Evolutionary conservation across 2,329 filamentous ascomycete species (phyloP), one percentile per base, ranked within the genome.

Genomic region (Lasiodiplodia theobromae): DNA sequence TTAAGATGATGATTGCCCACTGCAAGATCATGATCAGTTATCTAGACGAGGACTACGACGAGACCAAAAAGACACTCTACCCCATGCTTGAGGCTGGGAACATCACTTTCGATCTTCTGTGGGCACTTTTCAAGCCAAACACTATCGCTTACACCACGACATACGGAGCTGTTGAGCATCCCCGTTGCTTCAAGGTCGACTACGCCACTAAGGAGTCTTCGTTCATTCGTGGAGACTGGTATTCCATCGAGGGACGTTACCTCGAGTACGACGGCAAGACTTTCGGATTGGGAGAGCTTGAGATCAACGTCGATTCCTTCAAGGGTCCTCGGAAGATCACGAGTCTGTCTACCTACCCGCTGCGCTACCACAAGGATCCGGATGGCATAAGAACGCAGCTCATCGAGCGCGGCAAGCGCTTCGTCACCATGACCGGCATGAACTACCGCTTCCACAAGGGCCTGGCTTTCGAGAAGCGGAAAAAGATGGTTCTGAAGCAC

Each of bases 111-210:
- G 93, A 97, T 68, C 85, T 96, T 2, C 83, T 96, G 1, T 97
- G 94, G 94, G 93, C 93, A 0, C 81, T 97, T 3, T 96, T 92
- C 86, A 96, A 96, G 75, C 94, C 94, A 0, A 92, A 93, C 73
- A 93, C 92, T 0, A 87, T 97, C 23, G 91, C 89, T 0, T 95
- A 91, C 76, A 83, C 91, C 0, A 87, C 88, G 0, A 95, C 92
- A 0, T 97, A 97, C 71, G 91, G 91, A 3, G 89, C 88, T 44
- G 82, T 85, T 16, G 92, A 95, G 49, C 90, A 96, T 73, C 92
- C 93, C 2, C 88, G 92, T 18, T 91, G 91, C 11, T 95, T 96
- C 85, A 94, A 92, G 77, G 89, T 95, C 1, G 92, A 95, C 69
- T 87, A 89, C 71, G 90, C 91, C 0, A 89, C 89, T 73, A 92